A percentile compares a stretch with the other conserved stretches of the same genome.
phyloP scores from a whole-genome alignment of 1,284 basidiomycete species.

The Ceraceosorus guamensis region DNA sequence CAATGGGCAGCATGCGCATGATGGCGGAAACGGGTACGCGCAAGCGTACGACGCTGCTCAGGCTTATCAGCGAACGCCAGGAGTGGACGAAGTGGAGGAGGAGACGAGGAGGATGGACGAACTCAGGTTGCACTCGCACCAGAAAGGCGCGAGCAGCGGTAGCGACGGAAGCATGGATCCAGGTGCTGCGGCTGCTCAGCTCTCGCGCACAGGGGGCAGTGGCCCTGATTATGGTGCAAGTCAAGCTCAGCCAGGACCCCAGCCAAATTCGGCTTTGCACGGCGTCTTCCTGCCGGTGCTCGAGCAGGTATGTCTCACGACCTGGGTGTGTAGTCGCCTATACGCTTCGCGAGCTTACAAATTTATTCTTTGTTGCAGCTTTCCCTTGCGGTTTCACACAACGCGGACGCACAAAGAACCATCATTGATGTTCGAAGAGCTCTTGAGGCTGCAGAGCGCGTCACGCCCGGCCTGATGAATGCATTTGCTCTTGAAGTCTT shows the following conservation, averaged over 20 bases:
- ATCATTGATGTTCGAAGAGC: slow-evolving; percentile 23
- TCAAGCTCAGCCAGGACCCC: slow-evolving; percentile 8
- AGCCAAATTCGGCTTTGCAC: slow-evolving; percentile 28
- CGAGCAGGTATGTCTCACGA: slow-evolving; percentile 20
- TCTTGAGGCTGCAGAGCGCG: slow-evolving; percentile 29
- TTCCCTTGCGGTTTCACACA: slow-evolving; percentile 28
- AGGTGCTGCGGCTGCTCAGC: not conserved
- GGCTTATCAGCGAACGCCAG: not conserved
- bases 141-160: slow-evolving; percentile 6
- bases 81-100: slow-evolving; percentile 11
- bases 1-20: too few species aligned
- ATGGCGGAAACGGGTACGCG: too few species aligned
- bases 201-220: not conserved
- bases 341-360: too few species aligned
- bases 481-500: slow-evolving; percentile 42
- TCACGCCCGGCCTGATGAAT: slow-evolving; percentile 41
- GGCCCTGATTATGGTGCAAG: not conserved
- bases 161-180: slow-evolving; percentile 5
- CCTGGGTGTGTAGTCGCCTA: too few species aligned
- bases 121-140: slow-evolving; percentile 14
- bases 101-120: slow-evolving; percentile 29
- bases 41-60: too few species aligned
- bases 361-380: slow-evolving; percentile 10
- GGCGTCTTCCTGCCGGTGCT: slow-evolving; percentile 39
- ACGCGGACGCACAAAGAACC: slow-evolving; percentile 29